Base-by-base conservation (phyloP, 495 filamentous ascomycete genomes). In the Penicilliopsis zonata region DNA sequence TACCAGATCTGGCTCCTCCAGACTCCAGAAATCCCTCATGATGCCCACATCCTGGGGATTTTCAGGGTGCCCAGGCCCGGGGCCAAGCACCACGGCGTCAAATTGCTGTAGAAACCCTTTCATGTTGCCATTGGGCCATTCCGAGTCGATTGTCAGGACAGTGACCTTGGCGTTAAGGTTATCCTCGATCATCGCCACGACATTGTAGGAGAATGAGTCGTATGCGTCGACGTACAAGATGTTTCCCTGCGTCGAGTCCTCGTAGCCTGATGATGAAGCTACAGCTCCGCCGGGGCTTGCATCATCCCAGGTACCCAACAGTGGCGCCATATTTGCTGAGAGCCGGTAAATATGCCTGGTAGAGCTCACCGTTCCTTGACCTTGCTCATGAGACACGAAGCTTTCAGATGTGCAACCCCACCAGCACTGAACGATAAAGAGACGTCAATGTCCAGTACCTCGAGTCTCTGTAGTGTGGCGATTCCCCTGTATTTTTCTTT, bases 181-280 rank as follows among this genome's bases (percentile, higher is more conserved):
- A 6, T 78, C 72, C 38, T 75, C 63, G 12, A 95, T 67, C 42
- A 90, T 74, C 10, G 78, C 68, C 27, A 87, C 71, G 37, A 95
- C 87, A 62, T 94, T 95, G 58, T 93, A 82, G 26, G 87, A 78
- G 61, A 94, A 95, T 33, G 87, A 94, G 57, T 95, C 90, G 47
- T 93, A 92, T 32, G 86, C 85, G 50, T 98, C 90, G 26, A 98
- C 57, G 52, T 90, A 86, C 27, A 98, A 73, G 32, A 95, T 74
- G 28, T 59, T 69, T 24, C 54, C 64, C 22, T 30, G 30, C 9
- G 35, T 27, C 1, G 26, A 18, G 31, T 12, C 21, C 16, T 31
- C 34, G 24, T 12, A 15, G 9, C 13, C 28, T 18, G 39, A 13
- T n/a, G 23, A 18, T 2, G 31, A 34, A 30, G 37, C 20, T 16